Evolutionary conservation across 768 basidiomycete genomes (phyloP).

Genomic region (Boletus subparvulus): DNA sequence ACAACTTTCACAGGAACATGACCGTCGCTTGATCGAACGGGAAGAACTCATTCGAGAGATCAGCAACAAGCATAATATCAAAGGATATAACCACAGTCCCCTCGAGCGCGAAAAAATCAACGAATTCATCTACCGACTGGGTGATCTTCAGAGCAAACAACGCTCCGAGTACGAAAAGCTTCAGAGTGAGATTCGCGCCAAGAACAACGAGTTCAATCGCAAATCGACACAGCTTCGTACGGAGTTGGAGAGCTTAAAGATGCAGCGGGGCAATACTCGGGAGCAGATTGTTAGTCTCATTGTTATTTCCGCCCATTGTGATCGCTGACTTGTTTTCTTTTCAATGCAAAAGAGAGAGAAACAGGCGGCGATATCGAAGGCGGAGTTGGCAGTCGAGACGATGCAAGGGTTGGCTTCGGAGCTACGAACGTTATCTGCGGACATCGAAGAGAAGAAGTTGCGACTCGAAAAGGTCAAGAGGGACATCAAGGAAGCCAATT

Average conservation of each 20-base stretch:
- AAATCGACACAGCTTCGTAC: conserved; percentile 57
- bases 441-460: conserved; percentile 68
- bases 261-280: conserved; percentile 50
- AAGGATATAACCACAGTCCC: conserved; percentile 69
- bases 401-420: conserved; percentile 54
- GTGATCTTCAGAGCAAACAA: conserved; percentile 61
- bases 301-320: neutral
- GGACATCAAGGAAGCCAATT: conserved; percentile 59
- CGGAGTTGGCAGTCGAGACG: conserved; percentile 57
- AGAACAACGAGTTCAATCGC: conserved; percentile 64
- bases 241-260: conserved; percentile 52
- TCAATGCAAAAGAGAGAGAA: conserved; percentile 42
- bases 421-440: conserved; percentile 51
- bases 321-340: neutral
- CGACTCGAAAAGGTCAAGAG: conserved; percentile 59
- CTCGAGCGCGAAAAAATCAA: conserved; percentile 69
- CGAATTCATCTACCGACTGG: conserved; percentile 69
- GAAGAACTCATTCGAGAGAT: conserved; percentile 74
- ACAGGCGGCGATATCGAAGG: conserved; percentile 48
- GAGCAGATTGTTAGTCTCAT: conserved; percentile 53
- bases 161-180: conserved; percentile 63
- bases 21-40: conserved; percentile 63
- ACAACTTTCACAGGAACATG: conserved; percentile 57
- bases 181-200: conserved; percentile 59
- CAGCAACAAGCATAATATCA: conserved; percentile 64